Conservation (phyloP, 2,329 filamentous ascomycete genomes). For the Cladobotryum protrusum region DNA sequence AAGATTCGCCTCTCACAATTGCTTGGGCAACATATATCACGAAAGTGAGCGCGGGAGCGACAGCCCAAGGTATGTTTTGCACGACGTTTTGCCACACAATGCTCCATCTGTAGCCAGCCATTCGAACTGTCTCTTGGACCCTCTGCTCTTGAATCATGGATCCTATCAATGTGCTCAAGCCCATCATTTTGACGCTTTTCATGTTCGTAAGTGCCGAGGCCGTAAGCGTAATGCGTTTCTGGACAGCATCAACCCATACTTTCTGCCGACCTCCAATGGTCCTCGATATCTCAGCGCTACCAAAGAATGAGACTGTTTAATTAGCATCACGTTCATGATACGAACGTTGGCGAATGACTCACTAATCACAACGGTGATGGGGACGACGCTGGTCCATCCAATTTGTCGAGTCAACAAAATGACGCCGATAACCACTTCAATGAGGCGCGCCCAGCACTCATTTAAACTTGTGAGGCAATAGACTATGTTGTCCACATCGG, state of each 20-base stretch:
- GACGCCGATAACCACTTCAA: background rate
- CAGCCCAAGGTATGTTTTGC: conserved; percentile 18
- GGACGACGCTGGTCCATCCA: background rate
- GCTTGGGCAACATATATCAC: conserved; percentile 3
- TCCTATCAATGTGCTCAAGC: conserved; percentile 9
- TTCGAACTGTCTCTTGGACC: too few species aligned
- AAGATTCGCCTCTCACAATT: conserved; percentile 24
- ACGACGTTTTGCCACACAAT: too few species aligned
- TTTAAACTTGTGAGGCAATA: background rate
- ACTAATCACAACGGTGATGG: too few species aligned
- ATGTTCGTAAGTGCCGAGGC: conserved; percentile 29
- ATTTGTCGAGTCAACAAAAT: background rate
- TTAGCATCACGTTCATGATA: background rate
- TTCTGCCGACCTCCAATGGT: conserved; percentile 13
- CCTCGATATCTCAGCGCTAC: conserved; percentile 13
- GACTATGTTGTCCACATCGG: conserved; percentile 11
- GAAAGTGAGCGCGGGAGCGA: conserved; percentile 16
- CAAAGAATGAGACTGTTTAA: conserved; percentile 9
- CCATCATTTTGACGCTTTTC: conserved; percentile 36
- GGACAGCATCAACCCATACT: conserved; percentile 14
- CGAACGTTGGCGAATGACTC: too few species aligned
- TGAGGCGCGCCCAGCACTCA: conserved; percentile 13
- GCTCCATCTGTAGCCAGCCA: too few species aligned
- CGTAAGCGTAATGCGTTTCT: conserved; percentile 15
- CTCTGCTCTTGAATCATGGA: too few species aligned